phyloP scores from a whole-genome alignment of 2,329 filamentous ascomycete species.

The Colletotrichum phormii region DNA sequence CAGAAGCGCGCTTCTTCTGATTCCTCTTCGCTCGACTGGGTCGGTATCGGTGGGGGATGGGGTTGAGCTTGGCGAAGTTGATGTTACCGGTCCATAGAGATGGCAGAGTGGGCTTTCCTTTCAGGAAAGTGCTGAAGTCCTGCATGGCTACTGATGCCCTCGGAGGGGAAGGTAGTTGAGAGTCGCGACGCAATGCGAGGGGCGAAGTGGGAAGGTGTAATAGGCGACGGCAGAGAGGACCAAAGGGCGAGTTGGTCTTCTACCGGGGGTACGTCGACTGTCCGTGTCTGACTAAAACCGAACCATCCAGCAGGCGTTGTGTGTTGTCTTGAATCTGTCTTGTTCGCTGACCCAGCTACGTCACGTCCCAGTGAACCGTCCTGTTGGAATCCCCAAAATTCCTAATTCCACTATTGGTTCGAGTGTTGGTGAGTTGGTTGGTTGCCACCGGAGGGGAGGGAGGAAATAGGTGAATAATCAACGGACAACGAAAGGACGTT shows the following conservation, averaged over 20 bases:
- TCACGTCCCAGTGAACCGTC: constrained; percentile 12
- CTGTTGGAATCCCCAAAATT: constrained; percentile 7
- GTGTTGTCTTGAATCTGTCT: not conserved
- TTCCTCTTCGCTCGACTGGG: constrained; percentile 51
- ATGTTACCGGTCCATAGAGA: constrained; percentile 54
- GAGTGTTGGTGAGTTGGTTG: not conserved
- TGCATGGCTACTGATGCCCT: constrained; percentile 45
- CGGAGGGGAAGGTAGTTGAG: not conserved
- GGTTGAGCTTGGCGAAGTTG: constrained; percentile 56
- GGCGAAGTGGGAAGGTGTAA: constrained; percentile 4
- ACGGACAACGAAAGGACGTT: not conserved
- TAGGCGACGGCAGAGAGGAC: constrained; percentile 10
- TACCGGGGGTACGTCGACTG: constrained; percentile 2
- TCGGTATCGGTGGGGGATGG: constrained; percentile 54
- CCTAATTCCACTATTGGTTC: constrained; percentile 2
- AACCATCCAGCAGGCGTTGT: constrained; percentile 23
- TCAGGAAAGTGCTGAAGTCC: constrained; percentile 50
- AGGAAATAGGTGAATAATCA: not conserved
- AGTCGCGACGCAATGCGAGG: not conserved
- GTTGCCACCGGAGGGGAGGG: constrained; percentile 12
- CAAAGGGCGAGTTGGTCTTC: constrained; percentile 13
- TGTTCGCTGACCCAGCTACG: constrained; percentile 18
- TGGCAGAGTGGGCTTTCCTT: constrained; percentile 53
- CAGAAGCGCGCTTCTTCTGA: constrained; percentile 51
- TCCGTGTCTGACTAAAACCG: constrained; percentile 22